Base-by-base conservation (phyloP, 129 eudicot species). In the Chrysanthemum makinoi region DNA sequence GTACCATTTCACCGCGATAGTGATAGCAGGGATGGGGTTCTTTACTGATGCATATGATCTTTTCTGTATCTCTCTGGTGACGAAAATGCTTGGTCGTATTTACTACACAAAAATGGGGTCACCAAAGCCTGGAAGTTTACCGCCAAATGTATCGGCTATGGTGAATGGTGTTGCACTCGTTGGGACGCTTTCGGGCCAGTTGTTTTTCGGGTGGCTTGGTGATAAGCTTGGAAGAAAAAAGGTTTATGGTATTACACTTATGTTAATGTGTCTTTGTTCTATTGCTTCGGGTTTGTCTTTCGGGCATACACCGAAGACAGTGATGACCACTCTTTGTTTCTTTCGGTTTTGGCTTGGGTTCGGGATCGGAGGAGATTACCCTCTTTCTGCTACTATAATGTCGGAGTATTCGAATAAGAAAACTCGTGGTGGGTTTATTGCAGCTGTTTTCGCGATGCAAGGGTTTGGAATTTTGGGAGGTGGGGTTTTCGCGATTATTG, bases 311-410 rank as follows among this genome's bases (percentile, higher is more conserved):
- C 86, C 89, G 3, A 82, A 85, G 43, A 6, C 80, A 0, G 86
- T 85, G 4, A 82, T 85, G 89, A 64, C 83, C 6, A 82, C 89
- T 20, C 89, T 82, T 55, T 82, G 87, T 30, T 82, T 85, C 74
- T 85, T 85, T 39, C 77, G 90, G 53, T 85, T 85, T 51, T 85
- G 90, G 90, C 85, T 85, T 15, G 87, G 90, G 72, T 69, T 85
- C 5, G 90, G 90, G 46, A 85, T 85, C 18, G 89, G 89, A 0
- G 89, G 89, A 0, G 89, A 85, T 71, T 85, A 85, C 74, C 89
- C 89, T 35, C 84, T 85, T 3, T 85, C 86, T 5, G 89, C 86
- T 15, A 85, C 89, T n/a, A 85, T 85, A 50, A 81, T 77, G 82
- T 77, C 85, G 0, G 82, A 81, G 33, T 81, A 81, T 65, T 79